Conservation (phyloP, 495 filamentous ascomycete genomes). For the Coniosporium apollinis region DNA sequence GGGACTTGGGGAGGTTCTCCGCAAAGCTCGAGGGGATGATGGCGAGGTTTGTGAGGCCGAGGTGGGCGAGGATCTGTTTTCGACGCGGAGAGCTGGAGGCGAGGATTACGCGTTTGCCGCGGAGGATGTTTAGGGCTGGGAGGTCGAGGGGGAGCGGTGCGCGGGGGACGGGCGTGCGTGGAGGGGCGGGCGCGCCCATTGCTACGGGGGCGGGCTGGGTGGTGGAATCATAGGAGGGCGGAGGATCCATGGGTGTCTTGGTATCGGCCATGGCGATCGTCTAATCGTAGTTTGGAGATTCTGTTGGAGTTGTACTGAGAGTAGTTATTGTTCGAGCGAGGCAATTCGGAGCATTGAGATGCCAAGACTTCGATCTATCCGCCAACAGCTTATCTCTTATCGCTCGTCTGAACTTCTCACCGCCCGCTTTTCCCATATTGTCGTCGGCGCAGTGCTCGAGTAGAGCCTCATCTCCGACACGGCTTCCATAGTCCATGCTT, state of each 20-base stretch:
- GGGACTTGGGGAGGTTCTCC: constrained; percentile 69
- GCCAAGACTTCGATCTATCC: too few species aligned
- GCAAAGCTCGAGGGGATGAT: constrained; percentile 62
- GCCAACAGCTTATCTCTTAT: too few species aligned
- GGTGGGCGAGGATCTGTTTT: constrained; percentile 54
- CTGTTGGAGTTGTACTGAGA: too few species aligned
- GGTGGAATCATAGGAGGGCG: constrained; percentile 19
- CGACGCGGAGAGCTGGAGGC: constrained; percentile 77
- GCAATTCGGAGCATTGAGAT: too few species aligned
- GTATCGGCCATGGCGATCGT: constrained; percentile 11
- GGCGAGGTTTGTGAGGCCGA: constrained; percentile 62
- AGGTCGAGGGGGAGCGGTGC: constrained; percentile 51
- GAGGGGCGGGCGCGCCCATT: constrained; percentile 4
- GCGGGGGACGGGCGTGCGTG: constrained; percentile 19
- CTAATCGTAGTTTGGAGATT: too few species aligned
- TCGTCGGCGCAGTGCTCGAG: too few species aligned
- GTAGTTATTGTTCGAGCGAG: too few species aligned
- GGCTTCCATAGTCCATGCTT: too few species aligned
- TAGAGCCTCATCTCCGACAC: too few species aligned
- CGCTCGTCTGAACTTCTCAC: too few species aligned
- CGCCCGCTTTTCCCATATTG: too few species aligned
- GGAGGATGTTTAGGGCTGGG: constrained; percentile 55
- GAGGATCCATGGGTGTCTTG: constrained; percentile 16
- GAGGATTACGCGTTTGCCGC: constrained; percentile 61
- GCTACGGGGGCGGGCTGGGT: constrained; percentile 3